These are phyloP conservation scores for Cercospora berteroae DNA, from an alignment of 2,329 filamentous ascomycete species.

Conservation along the genomic window DNA sequence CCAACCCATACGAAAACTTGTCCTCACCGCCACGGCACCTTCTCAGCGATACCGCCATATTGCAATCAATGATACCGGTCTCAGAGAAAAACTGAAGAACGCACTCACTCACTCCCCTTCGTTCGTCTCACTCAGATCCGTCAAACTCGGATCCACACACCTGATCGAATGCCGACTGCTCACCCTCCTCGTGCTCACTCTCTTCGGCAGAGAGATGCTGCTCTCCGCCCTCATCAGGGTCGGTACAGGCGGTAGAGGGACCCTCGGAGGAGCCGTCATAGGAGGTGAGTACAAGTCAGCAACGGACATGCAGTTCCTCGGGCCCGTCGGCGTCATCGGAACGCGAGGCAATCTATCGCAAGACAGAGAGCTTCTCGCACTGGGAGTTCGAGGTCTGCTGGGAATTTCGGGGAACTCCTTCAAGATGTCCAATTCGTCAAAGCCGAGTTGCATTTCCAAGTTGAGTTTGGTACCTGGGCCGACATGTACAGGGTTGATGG, in stretches of 20 bases:
- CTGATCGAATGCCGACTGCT: constrained; percentile 16
- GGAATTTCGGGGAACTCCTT: constrained; percentile 4
- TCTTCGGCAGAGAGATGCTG: constrained; percentile 8
- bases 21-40: background rate
- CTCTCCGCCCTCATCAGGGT: background rate
- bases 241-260: constrained; percentile 5
- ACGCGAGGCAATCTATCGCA: background rate
- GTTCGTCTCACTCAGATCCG: constrained; percentile 6
- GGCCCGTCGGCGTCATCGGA: background rate
- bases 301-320: background rate
- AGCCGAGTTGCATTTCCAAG: constrained; percentile 14
- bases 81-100: background rate
- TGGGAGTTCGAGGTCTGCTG: constrained; percentile 3
- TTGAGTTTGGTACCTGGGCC: constrained; percentile 17
- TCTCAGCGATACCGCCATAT: background rate
- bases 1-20: background rate
- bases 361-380: background rate
- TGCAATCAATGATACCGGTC: background rate
- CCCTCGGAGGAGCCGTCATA: constrained; percentile 3
- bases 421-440: constrained; percentile 10
- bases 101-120: background rate
- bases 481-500: constrained; percentile 14
- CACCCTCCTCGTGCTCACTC: constrained; percentile 6
- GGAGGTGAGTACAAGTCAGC: constrained; percentile 4
- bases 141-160: constrained; percentile 12